Base-by-base conservation (phyloP, 208 protist genomes). In the Vickermania ingenoplastis region DNA sequence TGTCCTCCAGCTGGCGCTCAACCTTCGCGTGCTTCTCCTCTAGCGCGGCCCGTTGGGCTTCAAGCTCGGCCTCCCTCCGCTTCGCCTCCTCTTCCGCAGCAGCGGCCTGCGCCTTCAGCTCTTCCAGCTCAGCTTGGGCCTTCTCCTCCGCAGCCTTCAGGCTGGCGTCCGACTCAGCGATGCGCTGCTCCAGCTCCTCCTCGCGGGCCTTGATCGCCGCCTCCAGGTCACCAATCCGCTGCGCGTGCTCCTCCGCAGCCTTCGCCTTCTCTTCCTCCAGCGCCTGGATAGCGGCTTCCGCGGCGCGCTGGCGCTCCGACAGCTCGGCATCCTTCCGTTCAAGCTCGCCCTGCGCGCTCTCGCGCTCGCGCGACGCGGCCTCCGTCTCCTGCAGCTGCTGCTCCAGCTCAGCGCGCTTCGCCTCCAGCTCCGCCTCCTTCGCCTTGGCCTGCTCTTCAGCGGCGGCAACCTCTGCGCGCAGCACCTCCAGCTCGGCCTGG, bases 71-170 rank as follows among this genome's bases (percentile, higher is more conserved):
- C 69, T 82, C 74, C 60, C 49, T 59, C 28, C 67, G 51, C 17
- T 22, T 53, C 48, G 75, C 57, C 23, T 64, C 29, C 41, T 67
- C 70, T 54, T 84, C 65, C 3, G 51, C 59, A 77, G 63, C 30
- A 77, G 36, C 0, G 61, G 56, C 17, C 67, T 62, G 54, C 80
- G 69, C 21, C 83, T 27, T 57, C 79, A 73, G 48, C 77, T 74
- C 30, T 73, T 66, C 25, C 66, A 14, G 22, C 65, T 73, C 25
- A 82, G 61, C 31, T 73, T 57, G 21, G 69, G 59, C n/a, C 71
- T 67, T 2, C 68, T 61, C 11, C 79, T 72, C 11, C 66, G 68
- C 57, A 69, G 69, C 59, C 72, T 69, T 24, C 56, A 24, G 11
- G 60, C 56, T n/a, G n/a, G n/a, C n/a, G n/a, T n/a, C n/a, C n/a